Percentiles rank a stretch among this genome's conserved stretches.
Evolutionary conservation across 1,284 basidiomycete genomes (phyloP).

Genomic region (Cryptococcus sp.): DNA sequence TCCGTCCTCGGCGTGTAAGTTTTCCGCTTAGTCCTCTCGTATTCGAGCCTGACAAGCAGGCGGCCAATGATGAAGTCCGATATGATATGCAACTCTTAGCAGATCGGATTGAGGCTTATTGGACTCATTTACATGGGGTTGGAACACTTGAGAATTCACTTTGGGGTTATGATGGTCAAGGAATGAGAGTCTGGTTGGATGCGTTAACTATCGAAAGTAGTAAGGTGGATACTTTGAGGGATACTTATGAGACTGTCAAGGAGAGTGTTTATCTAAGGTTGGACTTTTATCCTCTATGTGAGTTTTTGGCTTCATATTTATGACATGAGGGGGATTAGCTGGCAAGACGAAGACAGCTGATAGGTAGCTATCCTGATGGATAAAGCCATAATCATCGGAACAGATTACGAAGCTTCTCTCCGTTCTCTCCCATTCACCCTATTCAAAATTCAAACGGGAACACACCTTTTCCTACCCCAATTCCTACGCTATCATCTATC

Average conservation of each 20-base stretch:
- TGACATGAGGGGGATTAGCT: background rate
- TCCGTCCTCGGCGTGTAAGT: slow-evolving; percentile 72
- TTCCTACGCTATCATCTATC: slow-evolving; percentile 80
- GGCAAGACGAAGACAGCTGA: slow-evolving; percentile 1
- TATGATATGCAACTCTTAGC: slow-evolving; percentile 98
- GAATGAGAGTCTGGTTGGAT: slow-evolving; percentile 91
- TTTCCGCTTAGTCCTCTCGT: background rate
- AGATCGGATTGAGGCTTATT: slow-evolving; percentile 94
- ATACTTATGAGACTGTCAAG: slow-evolving; percentile 64
- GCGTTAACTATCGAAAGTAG: slow-evolving; percentile 78
- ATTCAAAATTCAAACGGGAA: slow-evolving; percentile 88
- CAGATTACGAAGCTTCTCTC: slow-evolving; percentile 79
- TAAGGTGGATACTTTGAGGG: slow-evolving; percentile 48
- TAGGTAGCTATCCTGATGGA: slow-evolving; percentile 86
- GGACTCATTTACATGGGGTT: slow-evolving; percentile 93
- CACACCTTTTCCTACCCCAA: slow-evolving; percentile 91
- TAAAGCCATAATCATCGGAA: slow-evolving; percentile 96
- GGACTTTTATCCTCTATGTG: slow-evolving; percentile 93
- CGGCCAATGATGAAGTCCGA: slow-evolving; percentile 73
- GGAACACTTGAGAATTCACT: slow-evolving; percentile 91
- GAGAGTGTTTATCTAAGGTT: slow-evolving; percentile 87
- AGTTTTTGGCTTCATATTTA: slow-evolving; percentile 44
- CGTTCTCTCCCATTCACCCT: slow-evolving; percentile 81
- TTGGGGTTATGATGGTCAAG: slow-evolving; percentile 92
- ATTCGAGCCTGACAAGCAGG: slow-evolving; percentile 48